A percentile compares a stretch with the other conserved stretches of the same genome.
Evolutionary conservation across 2,329 filamentous ascomycete genomes (phyloP).

Genomic region (Shiraia bambusicola): DNA sequence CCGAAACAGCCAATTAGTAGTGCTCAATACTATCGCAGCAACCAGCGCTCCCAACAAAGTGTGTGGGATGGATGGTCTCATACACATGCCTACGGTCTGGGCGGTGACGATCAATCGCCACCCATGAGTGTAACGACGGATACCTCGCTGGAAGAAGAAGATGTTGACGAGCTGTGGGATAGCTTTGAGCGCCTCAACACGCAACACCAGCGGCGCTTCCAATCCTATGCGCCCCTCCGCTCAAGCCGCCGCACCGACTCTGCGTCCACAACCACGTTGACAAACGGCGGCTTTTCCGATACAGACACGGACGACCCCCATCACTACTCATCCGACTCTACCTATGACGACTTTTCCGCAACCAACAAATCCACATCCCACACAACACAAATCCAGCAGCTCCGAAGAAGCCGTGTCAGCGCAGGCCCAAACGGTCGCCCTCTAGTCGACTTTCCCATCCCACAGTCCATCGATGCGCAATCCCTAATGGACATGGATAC

Average conservation of each 20-base stretch:
- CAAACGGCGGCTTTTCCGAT: slow-evolving; percentile 9
- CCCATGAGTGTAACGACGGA: slow-evolving; percentile 35
- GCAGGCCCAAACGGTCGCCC: slow-evolving; percentile 37
- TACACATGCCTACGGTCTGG: slow-evolving; percentile 32
- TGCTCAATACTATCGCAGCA: slow-evolving; percentile 21
- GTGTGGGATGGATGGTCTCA: slow-evolving; percentile 40
- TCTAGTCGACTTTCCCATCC: slow-evolving; percentile 38
- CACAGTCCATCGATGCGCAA: slow-evolving; percentile 32
- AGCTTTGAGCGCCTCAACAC: slow-evolving; percentile 26
- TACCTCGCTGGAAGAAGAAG: slow-evolving; percentile 37
- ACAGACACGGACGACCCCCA: slow-evolving; percentile 30
- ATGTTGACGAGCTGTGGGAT: slow-evolving; percentile 42
- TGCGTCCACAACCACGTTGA: slow-evolving; percentile 16
- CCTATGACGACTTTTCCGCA: slow-evolving; percentile 17
- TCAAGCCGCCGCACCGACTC: slow-evolving; percentile 19
- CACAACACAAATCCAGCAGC: slow-evolving; percentile 1
- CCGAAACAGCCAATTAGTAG: slow-evolving; percentile 20
- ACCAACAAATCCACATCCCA: slow-evolving; percentile 1
- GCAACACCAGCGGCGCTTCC: slow-evolving; percentile 14
- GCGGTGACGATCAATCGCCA: slow-evolving; percentile 35
- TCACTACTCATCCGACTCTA: slow-evolving; percentile 22
- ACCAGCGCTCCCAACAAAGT: slow-evolving; percentile 32
- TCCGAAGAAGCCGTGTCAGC: slow-evolving; percentile 25
- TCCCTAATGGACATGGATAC: slow-evolving; percentile 21
- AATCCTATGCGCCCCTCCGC: slow-evolving; percentile 14